Percentiles rank a stretch among this genome's conserved stretches.
phyloP scores from a whole-genome alignment of 176 grass and related monocot genomes.

The Phoenix dactylifera region DNA sequence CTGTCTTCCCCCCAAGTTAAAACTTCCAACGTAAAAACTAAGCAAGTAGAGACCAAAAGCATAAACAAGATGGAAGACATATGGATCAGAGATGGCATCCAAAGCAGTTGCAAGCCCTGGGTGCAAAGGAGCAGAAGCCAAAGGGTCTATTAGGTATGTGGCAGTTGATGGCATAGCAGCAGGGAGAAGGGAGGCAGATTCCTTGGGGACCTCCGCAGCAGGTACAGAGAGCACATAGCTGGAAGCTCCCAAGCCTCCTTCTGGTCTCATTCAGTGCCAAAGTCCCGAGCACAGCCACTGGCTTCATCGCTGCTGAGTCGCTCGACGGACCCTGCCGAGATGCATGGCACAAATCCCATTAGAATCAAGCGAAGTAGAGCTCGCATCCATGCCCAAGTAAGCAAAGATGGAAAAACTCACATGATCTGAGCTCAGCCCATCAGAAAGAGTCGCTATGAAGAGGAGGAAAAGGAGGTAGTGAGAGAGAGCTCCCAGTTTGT shows the following conservation, averaged over 20 bases:
- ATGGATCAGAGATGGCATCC: slow-evolving; percentile 45
- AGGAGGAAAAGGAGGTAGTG: too few species aligned
- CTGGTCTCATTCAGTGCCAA: slow-evolving; percentile 28
- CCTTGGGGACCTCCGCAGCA: slow-evolving; percentile 64
- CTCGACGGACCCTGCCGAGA: too few species aligned
- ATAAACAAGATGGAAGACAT: slow-evolving; percentile 17
- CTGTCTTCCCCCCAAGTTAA: too few species aligned
- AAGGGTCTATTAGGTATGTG: slow-evolving; percentile 83
- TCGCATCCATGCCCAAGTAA: too few species aligned
- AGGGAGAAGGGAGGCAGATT: slow-evolving; percentile 68
- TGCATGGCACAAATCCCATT: too few species aligned
- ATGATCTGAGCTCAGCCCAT: too few species aligned
- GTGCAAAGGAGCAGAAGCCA: slow-evolving; percentile 79
- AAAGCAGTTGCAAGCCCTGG: slow-evolving; percentile 65
- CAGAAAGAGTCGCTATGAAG: too few species aligned
- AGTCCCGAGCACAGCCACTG: not conserved
- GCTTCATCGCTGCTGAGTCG: too few species aligned
- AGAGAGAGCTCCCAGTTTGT: too few species aligned
- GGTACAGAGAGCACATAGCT: slow-evolving; percentile 71
- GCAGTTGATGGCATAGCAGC: slow-evolving; percentile 96
- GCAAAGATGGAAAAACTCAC: too few species aligned
- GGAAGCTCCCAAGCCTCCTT: slow-evolving; percentile 46
- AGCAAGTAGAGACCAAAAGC: slow-evolving; percentile 9
- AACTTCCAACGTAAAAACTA: slow-evolving; percentile 10
- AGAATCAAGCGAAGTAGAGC: too few species aligned